Base-by-base conservation (phyloP, 83 land plant species). In the Picea abies region DNA sequence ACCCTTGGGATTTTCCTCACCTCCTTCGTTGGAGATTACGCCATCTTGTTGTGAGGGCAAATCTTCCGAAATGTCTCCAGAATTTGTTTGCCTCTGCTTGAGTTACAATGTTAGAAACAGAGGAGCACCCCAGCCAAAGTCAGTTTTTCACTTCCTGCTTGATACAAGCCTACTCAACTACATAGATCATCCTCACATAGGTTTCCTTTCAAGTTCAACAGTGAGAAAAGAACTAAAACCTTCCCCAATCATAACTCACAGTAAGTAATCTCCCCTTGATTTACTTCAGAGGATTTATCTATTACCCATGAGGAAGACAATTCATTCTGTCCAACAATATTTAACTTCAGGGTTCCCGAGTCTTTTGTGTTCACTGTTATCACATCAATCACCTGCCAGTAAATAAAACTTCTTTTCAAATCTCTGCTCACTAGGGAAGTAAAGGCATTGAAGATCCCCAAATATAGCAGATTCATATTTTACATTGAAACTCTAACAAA, bases 251-350 rank as follows among this genome's bases (percentile, higher is more conserved):
- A 10, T 66, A 52, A 17, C 56, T 66, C 58, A 44, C 35, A 10
- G 26, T 63, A 63, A 80, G 22, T 37, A 12, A 16, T 12, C 19
- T 23, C 56, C 4, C 15, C 0, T 49, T 49, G 4, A 15, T 17
- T 68, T 68, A 17, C 61, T 39, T 60, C 49, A 49, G 14, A 64
- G 9, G 80, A 35, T 16, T 83, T 87, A 60, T 86, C 88, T 25
- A 75, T 63, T 67, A 89, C 90, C 88, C 85, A 86, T 37, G 90
- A 89, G 37, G 84, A 86, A 52, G 90, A 84, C 25, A 89, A 81
- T 35, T 84, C 89, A 41, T 84, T 81, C 23, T 86, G 83, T 60
- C 86, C 86, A 63, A 69, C 68, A 78, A 89, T 80, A 81, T 86
- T 49, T 56, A 86, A 78, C 64, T 82, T 84, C 68, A 89, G 72